Conservation (phyloP, 1,284 basidiomycete genomes). For the Gymnopus androsaceus region DNA sequence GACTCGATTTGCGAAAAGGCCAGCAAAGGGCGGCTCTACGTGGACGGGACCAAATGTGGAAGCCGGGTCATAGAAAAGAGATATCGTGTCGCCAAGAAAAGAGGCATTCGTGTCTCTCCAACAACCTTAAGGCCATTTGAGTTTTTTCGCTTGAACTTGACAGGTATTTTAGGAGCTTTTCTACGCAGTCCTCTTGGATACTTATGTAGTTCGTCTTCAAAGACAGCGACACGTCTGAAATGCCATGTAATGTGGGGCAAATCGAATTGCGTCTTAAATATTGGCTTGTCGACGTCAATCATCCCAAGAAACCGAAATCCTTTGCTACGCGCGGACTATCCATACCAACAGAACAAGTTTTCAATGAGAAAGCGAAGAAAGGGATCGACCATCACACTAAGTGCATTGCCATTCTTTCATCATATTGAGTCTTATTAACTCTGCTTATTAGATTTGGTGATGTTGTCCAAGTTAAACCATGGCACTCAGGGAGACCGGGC, state of each 20-base stretch:
- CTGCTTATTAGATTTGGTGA: neutral
- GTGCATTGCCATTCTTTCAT: neutral
- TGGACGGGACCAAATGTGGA: slow-evolving; percentile 9
- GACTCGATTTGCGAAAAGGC: neutral
- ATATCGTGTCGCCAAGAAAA: neutral
- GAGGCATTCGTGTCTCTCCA: neutral
- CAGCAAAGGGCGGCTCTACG: slow-evolving; percentile 1
- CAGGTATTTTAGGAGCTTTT: neutral
- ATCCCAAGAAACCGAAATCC: no score
- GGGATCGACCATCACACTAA: slow-evolving; percentile 1
- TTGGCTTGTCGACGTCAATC: neutral
- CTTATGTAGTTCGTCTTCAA: no score
- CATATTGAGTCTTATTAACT: no score
- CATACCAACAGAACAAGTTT: neutral
- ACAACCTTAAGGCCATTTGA: neutral
- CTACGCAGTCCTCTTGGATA: neutral
- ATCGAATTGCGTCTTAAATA: slow-evolving; percentile 2
- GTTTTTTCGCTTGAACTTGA: neutral
- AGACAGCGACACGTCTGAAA: neutral
- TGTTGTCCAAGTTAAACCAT: neutral
- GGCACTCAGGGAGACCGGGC: neutral
- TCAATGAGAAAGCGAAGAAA: slow-evolving; percentile 5
- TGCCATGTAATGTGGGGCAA: neutral
- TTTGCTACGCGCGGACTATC: neutral
- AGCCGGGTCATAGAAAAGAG: neutral